Percentiles rank a stretch among this genome's conserved stretches.
Conservation (phyloP, 164 flowering plant species). For the Vitis rupestris region DNA sequence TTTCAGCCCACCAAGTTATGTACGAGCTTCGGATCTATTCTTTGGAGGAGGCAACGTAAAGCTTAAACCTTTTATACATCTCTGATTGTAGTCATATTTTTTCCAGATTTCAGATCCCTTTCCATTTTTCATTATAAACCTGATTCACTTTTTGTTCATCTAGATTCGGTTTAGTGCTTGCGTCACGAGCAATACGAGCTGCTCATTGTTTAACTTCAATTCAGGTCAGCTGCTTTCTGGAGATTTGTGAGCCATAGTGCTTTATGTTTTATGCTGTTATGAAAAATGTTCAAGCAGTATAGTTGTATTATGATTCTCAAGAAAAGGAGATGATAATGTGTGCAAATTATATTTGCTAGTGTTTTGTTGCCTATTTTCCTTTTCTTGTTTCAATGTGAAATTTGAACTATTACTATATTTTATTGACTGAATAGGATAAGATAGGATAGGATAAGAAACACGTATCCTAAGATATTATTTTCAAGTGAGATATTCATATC, state of each 20-base stretch:
- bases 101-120: not conserved
- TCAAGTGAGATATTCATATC: no score
- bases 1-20: conserved; percentile 86
- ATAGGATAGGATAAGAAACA: no score
- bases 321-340: no score
- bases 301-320: no score
- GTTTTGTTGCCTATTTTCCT: no score
- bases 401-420: no score
- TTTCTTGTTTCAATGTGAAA: no score
- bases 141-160: conserved; percentile 7
- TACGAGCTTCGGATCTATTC: conserved; percentile 98
- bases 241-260: not conserved
- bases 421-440: no score
- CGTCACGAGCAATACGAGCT: conserved; percentile 94
- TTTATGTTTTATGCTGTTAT: not conserved
- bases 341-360: no score
- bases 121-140: not conserved
- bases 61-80: conserved; percentile 8
- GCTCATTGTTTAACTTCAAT: conserved; percentile 99
- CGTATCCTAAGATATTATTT: no score
- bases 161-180: conserved; percentile 87
- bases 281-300: no score
- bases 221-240: conserved; percentile 64
- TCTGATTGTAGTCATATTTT: not conserved
- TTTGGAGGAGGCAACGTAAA: conserved; percentile 92